These are phyloP conservation scores for Colletotrichum endophyticum DNA, from an alignment of 2,329 filamentous ascomycete species.

Conservation along the genomic window DNA sequence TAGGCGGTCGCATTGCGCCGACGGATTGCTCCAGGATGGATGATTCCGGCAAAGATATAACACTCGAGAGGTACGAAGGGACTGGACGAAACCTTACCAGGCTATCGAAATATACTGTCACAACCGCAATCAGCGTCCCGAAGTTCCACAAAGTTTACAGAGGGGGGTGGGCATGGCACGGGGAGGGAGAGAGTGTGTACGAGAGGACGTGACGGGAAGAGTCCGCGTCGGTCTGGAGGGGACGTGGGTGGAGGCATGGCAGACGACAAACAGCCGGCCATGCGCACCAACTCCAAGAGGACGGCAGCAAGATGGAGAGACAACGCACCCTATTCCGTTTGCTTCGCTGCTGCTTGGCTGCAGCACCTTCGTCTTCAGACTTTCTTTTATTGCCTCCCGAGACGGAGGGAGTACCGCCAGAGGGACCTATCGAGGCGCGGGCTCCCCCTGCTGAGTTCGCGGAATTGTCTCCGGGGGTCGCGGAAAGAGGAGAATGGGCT, in stretches of 20 bases:
- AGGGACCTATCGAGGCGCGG: not conserved
- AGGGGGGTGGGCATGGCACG: not conserved
- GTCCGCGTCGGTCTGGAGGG: not conserved
- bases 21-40: not conserved
- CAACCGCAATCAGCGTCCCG: constrained; percentile 12
- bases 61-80: not conserved
- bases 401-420: constrained; percentile 10
- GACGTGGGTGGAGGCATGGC: not conserved
- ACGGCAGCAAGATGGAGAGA: not conserved
- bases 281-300: not conserved
- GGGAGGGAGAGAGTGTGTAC: not conserved
- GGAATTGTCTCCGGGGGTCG: constrained; percentile 54
- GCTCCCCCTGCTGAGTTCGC: constrained; percentile 30
- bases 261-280: not conserved
- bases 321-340: constrained; percentile 63
- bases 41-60: not conserved
- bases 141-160: not conserved
- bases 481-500: constrained; percentile 32
- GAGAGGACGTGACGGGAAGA: not conserved
- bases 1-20: not conserved
- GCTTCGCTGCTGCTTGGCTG: constrained; percentile 58
- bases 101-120: constrained; percentile 65
- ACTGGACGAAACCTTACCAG: constrained; percentile 47
- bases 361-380: constrained; percentile 44
- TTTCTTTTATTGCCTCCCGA: constrained; percentile 34